phyloP scores from a whole-genome alignment of 148 eudicot genomes.

The Talinum fruticosum region DNA sequence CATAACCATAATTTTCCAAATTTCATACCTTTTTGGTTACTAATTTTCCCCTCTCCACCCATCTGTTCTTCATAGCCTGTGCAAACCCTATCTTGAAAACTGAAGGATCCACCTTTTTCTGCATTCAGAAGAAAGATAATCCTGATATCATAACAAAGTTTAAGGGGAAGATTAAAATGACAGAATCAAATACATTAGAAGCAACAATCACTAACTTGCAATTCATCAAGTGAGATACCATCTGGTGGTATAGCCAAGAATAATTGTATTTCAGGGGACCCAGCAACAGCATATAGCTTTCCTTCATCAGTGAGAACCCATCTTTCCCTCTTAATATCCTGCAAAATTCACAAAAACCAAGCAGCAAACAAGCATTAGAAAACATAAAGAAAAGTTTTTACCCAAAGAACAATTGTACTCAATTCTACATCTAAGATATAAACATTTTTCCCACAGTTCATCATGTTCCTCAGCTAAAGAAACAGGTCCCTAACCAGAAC shows the following conservation, averaged over 20 bases:
- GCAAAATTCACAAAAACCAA: conserved; percentile 27
- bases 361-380: background rate
- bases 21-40: conserved; percentile 56
- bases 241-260: conserved; percentile 69
- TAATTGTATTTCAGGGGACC: conserved; percentile 82
- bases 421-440: background rate
- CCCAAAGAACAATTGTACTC: background rate
- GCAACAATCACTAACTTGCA: conserved; percentile 48
- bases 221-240: conserved; percentile 61
- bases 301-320: conserved; percentile 89
- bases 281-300: conserved; percentile 57
- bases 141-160: background rate
- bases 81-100: conserved; percentile 56
- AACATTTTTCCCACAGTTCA: background rate
- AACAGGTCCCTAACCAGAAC: background rate
- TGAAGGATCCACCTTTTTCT: conserved; percentile 63
- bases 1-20: background rate
- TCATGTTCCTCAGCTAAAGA: background rate
- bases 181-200: background rate
- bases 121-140: conserved; percentile 28
- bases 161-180: background rate
- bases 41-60: conserved; percentile 66
- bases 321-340: conserved; percentile 82
- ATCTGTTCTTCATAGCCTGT: conserved; percentile 78
- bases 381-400: background rate